A percentile compares a stretch with the other conserved stretches of the same genome.
Evolutionary conservation across 495 filamentous ascomycete species (phyloP).

Genomic region (Hypoxylon rickii): DNA sequence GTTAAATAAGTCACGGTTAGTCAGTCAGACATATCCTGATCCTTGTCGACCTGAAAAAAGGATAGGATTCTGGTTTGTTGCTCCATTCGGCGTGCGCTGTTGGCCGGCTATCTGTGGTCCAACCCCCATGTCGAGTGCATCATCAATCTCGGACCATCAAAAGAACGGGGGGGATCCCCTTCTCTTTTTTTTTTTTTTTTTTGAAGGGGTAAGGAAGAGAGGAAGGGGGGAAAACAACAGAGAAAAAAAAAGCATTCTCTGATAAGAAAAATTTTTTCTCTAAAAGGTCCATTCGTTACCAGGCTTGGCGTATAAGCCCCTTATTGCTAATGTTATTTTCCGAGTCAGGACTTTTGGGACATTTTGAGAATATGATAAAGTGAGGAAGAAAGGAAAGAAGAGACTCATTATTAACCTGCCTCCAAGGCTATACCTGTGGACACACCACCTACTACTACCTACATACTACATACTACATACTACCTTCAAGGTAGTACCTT

Average conservation of each 20-base stretch:
- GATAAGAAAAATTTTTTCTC: slow-evolving; percentile 11
- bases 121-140: slow-evolving; percentile 22
- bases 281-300: slow-evolving; percentile 1
- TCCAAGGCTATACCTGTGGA: too few species aligned
- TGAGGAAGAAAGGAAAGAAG: not conserved
- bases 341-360: not conserved
- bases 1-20: slow-evolving; percentile 13
- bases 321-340: slow-evolving; percentile 15
- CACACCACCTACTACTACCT: too few species aligned
- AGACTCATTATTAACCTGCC: too few species aligned
- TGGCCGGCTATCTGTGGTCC: slow-evolving; percentile 26
- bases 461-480: not conserved
- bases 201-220: not conserved
- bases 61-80: slow-evolving; percentile 7
- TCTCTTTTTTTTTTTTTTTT: slow-evolving; percentile 2
- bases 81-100: slow-evolving; percentile 19
- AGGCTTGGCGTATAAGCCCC: slow-evolving; percentile 31
- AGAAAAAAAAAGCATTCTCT: slow-evolving; percentile 7
- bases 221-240: not conserved
- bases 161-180: too few species aligned
- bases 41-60: slow-evolving; percentile 16
- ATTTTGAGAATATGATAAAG: not conserved
- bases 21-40: slow-evolving; percentile 15
- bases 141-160: slow-evolving; percentile 22
- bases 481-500: too few species aligned